Evolutionary conservation across 2,329 filamentous ascomycete genomes (phyloP).

Genomic region (Fusarium heterosporum): DNA sequence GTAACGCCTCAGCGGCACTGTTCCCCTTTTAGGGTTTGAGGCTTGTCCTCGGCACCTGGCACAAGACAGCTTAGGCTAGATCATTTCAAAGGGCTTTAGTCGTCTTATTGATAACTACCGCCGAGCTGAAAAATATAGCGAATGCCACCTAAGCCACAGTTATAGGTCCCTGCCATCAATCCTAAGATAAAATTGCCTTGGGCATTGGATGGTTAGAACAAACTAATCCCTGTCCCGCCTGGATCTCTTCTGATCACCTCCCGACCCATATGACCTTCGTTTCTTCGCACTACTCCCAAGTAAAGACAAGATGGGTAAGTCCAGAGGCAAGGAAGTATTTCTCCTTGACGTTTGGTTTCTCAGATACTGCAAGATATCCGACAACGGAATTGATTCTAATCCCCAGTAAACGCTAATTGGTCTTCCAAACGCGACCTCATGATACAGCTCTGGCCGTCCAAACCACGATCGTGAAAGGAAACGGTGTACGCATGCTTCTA

Average conservation of each 20-base stretch:
- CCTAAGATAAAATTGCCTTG: too few species aligned
- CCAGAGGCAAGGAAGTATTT: not conserved
- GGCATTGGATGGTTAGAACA: too few species aligned
- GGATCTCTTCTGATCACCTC: not conserved
- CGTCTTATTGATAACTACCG: too few species aligned
- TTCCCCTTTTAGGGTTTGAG: too few species aligned
- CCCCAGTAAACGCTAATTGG: slow-evolving; percentile 16
- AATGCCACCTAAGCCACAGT: too few species aligned
- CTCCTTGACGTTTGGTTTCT: not conserved
- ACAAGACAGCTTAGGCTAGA: too few species aligned
- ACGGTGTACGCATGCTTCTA: not conserved
- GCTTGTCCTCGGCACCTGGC: too few species aligned
- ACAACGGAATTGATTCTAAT: not conserved
- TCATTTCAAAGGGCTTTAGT: too few species aligned
- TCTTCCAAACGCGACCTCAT: slow-evolving; percentile 1
- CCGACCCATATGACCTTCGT: not conserved
- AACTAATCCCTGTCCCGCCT: not conserved
- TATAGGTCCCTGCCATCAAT: too few species aligned
- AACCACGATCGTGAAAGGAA: slow-evolving; percentile 9
- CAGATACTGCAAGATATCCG: not conserved
- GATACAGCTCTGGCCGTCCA: not conserved
- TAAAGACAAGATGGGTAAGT: not conserved
- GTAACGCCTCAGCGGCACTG: too few species aligned
- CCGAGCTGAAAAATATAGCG: too few species aligned
- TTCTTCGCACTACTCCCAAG: not conserved